A percentile compares a stretch with the other conserved stretches of the same genome.
These are phyloP conservation scores for Hanseniaspora gamundiae DNA, from an alignment of 1,139 yeast species.

Conservation along the genomic window DNA sequence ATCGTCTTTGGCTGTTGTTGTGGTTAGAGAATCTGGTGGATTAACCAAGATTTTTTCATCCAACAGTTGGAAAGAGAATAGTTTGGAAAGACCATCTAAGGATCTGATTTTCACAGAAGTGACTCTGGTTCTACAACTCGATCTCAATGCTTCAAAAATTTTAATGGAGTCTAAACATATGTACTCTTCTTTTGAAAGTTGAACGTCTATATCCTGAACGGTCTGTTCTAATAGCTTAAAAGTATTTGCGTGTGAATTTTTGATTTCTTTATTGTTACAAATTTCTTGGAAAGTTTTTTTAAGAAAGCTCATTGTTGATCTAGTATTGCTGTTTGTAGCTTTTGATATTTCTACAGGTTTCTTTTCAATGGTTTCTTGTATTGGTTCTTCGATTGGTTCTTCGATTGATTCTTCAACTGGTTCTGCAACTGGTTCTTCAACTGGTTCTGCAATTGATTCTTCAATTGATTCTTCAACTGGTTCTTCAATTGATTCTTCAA, in stretches of 20 bases:
- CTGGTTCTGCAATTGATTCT: neutral
- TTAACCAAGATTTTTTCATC: slow-evolving; percentile 36
- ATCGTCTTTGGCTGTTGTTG: slow-evolving; percentile 16
- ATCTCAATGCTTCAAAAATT: slow-evolving; percentile 49
- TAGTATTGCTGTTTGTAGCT: slow-evolving; percentile 12
- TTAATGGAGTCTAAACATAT: slow-evolving; percentile 32
- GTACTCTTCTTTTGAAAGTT: slow-evolving; percentile 6
- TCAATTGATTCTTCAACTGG: neutral
- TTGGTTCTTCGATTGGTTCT: neutral
- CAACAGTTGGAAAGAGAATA: slow-evolving; percentile 50
- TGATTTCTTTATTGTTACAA: slow-evolving; percentile 20
- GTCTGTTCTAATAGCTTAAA: slow-evolving; percentile 3
- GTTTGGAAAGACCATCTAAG: slow-evolving; percentile 53
- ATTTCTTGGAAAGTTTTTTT: slow-evolving; percentile 20
- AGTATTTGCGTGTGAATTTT: slow-evolving; percentile 11
- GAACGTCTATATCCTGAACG: slow-evolving; percentile 12
- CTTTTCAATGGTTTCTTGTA: slow-evolving; percentile 5
- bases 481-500: slow-evolving; percentile 1
- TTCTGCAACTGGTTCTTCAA: slow-evolving; percentile 1
- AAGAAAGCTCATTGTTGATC: slow-evolving; percentile 19
- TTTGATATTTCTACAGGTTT: slow-evolving; percentile 5
- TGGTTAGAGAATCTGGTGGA: slow-evolving; percentile 29
- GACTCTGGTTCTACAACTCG: slow-evolving; percentile 43
- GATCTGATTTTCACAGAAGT: slow-evolving; percentile 44
- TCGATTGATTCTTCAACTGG: neutral